Evolutionary conservation across 2,329 filamentous ascomycete species (phyloP).

Genomic region (Scedosporium boydii): DNA sequence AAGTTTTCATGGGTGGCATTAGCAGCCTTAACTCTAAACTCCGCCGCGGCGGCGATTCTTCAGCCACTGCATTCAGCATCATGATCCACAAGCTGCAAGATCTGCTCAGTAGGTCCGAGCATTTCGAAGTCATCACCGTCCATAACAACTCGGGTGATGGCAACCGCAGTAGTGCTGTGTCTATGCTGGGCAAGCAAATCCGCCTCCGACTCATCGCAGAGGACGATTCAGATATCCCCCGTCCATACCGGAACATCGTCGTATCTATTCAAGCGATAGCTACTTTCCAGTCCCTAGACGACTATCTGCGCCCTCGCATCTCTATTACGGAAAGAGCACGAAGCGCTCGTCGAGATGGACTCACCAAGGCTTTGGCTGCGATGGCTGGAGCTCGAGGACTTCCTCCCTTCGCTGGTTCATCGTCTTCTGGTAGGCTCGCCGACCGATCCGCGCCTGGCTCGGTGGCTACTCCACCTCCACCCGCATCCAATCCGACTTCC

Average conservation of each 20-base stretch:
- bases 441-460: constrained; percentile 32
- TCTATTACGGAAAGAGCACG: constrained; percentile 33
- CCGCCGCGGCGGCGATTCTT: constrained; percentile 54
- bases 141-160: constrained; percentile 87
- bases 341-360: constrained; percentile 51
- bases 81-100: constrained; percentile 93
- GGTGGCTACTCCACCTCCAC: constrained; percentile 23
- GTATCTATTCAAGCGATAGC: constrained; percentile 98
- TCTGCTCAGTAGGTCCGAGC: constrained; percentile 88
- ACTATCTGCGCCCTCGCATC: constrained; percentile 88
- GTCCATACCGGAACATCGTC: constrained; percentile 86
- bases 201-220: constrained; percentile 82
- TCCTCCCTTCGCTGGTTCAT: constrained; percentile 31
- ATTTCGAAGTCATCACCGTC: constrained; percentile 95
- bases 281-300: constrained; percentile 92
- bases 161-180: constrained; percentile 81
- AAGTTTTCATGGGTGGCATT: constrained; percentile 79
- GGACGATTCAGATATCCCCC: constrained; percentile 82
- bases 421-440: constrained; percentile 35
- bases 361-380: constrained; percentile 62
- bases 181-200: constrained; percentile 94
- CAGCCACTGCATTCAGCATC: constrained; percentile 78
- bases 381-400: constrained; percentile 65
- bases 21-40: constrained; percentile 58
- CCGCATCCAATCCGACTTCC: constrained; percentile 25